Percentiles rank a stretch among this genome's conserved stretches.
These are phyloP conservation scores for Endothia cerciana DNA, from an alignment of 2,329 filamentous ascomycete species.

Conservation along the genomic window DNA sequence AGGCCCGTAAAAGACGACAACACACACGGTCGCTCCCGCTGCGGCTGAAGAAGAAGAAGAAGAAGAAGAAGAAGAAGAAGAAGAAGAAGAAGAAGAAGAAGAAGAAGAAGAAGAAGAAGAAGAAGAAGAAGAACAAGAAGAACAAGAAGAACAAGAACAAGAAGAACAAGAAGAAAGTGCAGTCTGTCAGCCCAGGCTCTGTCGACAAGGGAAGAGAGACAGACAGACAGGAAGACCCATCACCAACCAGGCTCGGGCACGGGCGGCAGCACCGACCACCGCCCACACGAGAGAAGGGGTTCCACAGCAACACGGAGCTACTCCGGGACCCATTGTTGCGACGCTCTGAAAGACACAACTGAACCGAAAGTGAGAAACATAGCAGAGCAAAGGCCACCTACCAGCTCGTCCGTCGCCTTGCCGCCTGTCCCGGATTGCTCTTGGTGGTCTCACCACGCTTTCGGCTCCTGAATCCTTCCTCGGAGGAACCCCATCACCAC, in stretches of 20 bases:
- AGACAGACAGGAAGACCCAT: neutral
- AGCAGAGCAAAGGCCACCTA: slow-evolving; percentile 17
- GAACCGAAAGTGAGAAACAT: slow-evolving; percentile 19
- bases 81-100: too few species aligned
- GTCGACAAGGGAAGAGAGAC: neutral
- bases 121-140: too few species aligned
- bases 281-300: slow-evolving; percentile 6
- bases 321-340: slow-evolving; percentile 24
- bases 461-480: slow-evolving; percentile 21
- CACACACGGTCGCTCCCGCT: neutral
- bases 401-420: slow-evolving; percentile 16
- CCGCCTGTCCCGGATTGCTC: neutral
- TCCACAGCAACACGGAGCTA: slow-evolving; percentile 26
- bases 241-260: neutral
- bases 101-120: too few species aligned
- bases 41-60: neutral
- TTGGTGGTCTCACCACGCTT: slow-evolving; percentile 9
- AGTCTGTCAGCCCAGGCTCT: neutral
- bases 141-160: too few species aligned
- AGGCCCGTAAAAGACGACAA: slow-evolving; percentile 1
- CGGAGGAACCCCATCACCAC: neutral
- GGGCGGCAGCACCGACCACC: slow-evolving; percentile 5
- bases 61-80: too few species aligned
- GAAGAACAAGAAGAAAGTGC: neutral
- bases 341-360: slow-evolving; percentile 13